Base-by-base conservation (phyloP, 257 asterid genomes). In the Fraxinus excelsior region DNA sequence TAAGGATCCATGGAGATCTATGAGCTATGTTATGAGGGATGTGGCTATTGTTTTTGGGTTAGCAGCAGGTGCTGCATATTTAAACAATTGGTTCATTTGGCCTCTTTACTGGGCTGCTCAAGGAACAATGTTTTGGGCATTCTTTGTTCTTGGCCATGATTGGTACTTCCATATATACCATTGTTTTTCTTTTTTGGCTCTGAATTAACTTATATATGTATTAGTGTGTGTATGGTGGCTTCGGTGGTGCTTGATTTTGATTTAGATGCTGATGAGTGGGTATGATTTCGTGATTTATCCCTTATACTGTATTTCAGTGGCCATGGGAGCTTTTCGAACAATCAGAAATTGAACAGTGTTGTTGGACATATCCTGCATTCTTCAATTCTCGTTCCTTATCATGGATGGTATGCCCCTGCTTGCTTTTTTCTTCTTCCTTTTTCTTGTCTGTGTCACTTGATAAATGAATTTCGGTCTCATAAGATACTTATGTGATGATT, bases 351-450 rank as follows among this genome's bases (percentile, higher is more conserved):
- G 84, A 96, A 96, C 51, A 90, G 97, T 81, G 96, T 93, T 6
- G 97, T 76, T 75, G 99, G 99, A 11, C 99, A 93, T 86, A 73
- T 96, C 58, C 97, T 91, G 72, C 99, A 96, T 84, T 96, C 98
- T 44, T 93, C 97, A 9, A 96, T 96, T 77, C 96, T 96, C 7
- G 99, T 96, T 29, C 99, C 99, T 12, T 96, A 91, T 72, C 98
- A 96, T 83, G 99, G 99, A 88, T 96, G 99, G 99, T 95, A 79
- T 80, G 35, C 19, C 4, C 35, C n/a, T 10, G 32, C 32, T 62
- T 62, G 31, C 68, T 62, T 4, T 62, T 11, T 25, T 7, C 13
- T 21, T 58, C 12, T n/a, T 19, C 31, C 66, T 2, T 58, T 58
- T 58, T 8, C 66, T 58, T 21, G 29, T 58, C 14, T 4, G n/a